Evolutionary conservation across 2,329 filamentous ascomycete species (phyloP), one percentile per base, ranked within the genome.

Genomic region (Bipolaris zeicola): DNA sequence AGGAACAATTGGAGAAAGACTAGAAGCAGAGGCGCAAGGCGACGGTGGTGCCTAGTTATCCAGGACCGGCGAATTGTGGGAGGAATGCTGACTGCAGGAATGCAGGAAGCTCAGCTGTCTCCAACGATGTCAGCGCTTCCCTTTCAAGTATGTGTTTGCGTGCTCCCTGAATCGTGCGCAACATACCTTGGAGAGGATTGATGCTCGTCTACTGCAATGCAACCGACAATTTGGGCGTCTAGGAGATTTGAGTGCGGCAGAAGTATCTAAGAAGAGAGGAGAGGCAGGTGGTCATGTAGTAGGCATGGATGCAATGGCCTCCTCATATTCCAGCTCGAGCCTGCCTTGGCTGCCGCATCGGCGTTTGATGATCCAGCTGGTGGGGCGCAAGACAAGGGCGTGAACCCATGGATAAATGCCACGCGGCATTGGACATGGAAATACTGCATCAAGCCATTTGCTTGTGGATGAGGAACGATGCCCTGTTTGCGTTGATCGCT

Each of bases 331-430:
- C 57, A 57, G 54, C 57, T 54, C 57, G 57, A 47, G 57, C 58
- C 46, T 61, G 55, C 54, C 64, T 69, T 67, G 65, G 63, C 64
- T 57, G 62, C 66, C 63, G 63, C 60, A 61, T 53, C 53, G 28
- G 61, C 62, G 62, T 63, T 58, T 60, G 52, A 62, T 60, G 55
- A 56, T 42, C 64, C 58, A 64, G 60, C 60, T 26, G 61, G 57
- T 57, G 58, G 62, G 51, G 54, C 52, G 34, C 46, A 43, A 16
- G 16, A 36, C 28, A 16, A 50, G 36, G 39, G 26, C 24, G 14
- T 39, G 51, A 39, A 55, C 50, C 47, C 45, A 50, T 46, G 57
- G 16, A 22, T 4, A 1, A 38, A 18, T 31, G 44, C 47, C 45
- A 54, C 57, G 52, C 57, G 46, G 37, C 57, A 52, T 39, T 22